Percentiles rank a stretch among this genome's conserved stretches.
Conservation (phyloP, 2,329 filamentous ascomycete species). For the Scortechinia acanthostroma region DNA sequence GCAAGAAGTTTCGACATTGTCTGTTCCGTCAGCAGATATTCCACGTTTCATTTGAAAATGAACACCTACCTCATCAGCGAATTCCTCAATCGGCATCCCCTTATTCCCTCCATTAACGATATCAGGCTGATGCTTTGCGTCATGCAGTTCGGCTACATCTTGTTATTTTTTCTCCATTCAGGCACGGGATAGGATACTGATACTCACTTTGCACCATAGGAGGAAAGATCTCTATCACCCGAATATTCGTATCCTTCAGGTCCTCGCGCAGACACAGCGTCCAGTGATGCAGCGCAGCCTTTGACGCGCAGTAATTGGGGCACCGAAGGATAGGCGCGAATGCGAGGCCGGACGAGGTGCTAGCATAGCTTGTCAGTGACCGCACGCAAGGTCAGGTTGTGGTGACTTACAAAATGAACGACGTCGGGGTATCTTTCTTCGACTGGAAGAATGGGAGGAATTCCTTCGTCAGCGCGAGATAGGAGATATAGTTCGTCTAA, state of each 20-base stretch:
- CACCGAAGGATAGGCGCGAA: constrained; percentile 21
- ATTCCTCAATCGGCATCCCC: constrained; percentile 39
- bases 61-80: constrained; percentile 27
- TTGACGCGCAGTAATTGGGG: constrained; percentile 32
- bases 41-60: no score
- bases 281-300: constrained; percentile 32
- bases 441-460: constrained; percentile 29
- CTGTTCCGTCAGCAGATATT: no score
- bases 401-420: no score
- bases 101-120: constrained; percentile 27
- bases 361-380: no score
- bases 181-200: no score
- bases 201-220: constrained; percentile 21
- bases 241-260: constrained; percentile 19
- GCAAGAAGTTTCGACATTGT: no score
- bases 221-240: constrained; percentile 31
- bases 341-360: constrained; percentile 27
- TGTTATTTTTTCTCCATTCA: no score
- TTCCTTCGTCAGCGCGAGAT: constrained; percentile 26
- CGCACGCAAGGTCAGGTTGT: no score
- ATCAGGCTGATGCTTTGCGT: constrained; percentile 31
- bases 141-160: no score
- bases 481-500: constrained; percentile 31
- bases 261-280: constrained; percentile 30
- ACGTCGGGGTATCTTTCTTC: constrained; percentile 12